Evolutionary conservation across 495 filamentous ascomycete genomes (phyloP).

Genomic region (Daldinia decipiens): DNA sequence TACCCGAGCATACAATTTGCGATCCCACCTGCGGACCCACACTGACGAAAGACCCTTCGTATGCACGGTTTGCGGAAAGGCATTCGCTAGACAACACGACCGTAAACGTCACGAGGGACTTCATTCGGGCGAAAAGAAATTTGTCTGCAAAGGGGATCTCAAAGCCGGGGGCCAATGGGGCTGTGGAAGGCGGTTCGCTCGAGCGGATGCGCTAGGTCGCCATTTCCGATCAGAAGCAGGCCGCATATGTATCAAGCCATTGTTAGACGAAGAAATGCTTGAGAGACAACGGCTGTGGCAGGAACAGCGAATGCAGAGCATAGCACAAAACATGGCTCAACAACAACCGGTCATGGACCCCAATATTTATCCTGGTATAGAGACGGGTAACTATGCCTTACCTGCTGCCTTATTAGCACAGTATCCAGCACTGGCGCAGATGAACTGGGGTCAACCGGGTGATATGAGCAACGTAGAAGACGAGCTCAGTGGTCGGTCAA

Average conservation of each 20-base stretch:
- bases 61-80: conserved; percentile 96
- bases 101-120: conserved; percentile 91
- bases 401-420: conserved; percentile 89
- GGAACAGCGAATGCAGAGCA: conserved; percentile 69
- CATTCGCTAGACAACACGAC: conserved; percentile 93
- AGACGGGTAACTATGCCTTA: conserved; percentile 71
- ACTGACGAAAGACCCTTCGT: conserved; percentile 94
- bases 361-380: conserved; percentile 60
- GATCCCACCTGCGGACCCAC: conserved; percentile 91
- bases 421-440: conserved; percentile 85
- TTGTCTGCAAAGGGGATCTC: conserved; percentile 91
- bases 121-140: conserved; percentile 95
- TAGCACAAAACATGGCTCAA: conserved; percentile 59
- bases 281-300: conserved; percentile 76
- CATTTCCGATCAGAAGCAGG: conserved; percentile 97
- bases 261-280: conserved; percentile 87
- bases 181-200: conserved; percentile 91
- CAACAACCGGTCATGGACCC: conserved; percentile 62
- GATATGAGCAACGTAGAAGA: conserved; percentile 72
- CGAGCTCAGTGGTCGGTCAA: conserved; percentile 82
- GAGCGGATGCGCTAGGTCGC: conserved; percentile 93
- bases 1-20: conserved; percentile 88
- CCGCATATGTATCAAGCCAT: conserved; percentile 92
- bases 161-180: conserved; percentile 88
- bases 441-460: conserved; percentile 74